Evolutionary conservation across 805 yeast species (phyloP).

Genomic region (Yamadazyma insecticola): DNA sequence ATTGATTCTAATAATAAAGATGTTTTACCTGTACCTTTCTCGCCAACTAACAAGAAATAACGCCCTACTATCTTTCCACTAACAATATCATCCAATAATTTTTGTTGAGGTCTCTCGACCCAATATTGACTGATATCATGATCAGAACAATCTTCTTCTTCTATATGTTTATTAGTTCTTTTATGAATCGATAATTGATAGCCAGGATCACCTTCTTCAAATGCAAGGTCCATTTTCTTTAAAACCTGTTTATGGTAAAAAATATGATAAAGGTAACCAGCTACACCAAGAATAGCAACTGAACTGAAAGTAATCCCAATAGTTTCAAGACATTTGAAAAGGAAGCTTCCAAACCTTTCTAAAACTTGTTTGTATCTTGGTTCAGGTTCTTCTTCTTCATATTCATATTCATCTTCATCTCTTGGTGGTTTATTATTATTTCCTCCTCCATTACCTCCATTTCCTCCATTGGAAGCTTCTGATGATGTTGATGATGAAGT

Average conservation of each 20-base stretch:
- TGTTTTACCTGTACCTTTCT: slow-evolving; percentile 84
- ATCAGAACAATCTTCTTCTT: slow-evolving; percentile 18
- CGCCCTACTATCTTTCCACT: slow-evolving; percentile 62
- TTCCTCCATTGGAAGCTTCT: no score
- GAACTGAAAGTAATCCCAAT: slow-evolving; percentile 70
- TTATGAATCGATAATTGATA: slow-evolving; percentile 55
- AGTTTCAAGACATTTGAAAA: slow-evolving; percentile 55
- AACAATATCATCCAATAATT: slow-evolving; percentile 58
- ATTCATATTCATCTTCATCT: slow-evolving; percentile 11
- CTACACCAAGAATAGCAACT: slow-evolving; percentile 59
- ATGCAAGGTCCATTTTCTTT: slow-evolving; percentile 60
- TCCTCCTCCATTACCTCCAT: slow-evolving; percentile 9
- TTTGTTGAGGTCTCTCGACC: slow-evolving; percentile 71
- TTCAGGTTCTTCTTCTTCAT: slow-evolving; percentile 12
- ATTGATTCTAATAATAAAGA: slow-evolving; percentile 70
- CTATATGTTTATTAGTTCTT: slow-evolving; percentile 28
- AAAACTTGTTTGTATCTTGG: slow-evolving; percentile 16
- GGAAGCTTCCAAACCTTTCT: slow-evolving; percentile 18
- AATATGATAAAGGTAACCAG: slow-evolving; percentile 69
- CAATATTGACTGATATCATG: slow-evolving; percentile 33
- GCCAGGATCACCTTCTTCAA: slow-evolving; percentile 63
- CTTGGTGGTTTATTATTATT: slow-evolving; percentile 6
- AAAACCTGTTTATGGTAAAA: slow-evolving; percentile 57
- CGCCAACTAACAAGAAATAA: slow-evolving; percentile 71
- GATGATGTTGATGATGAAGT: no score